Percentiles rank a stretch among this genome's conserved stretches.
phyloP scores from a whole-genome alignment of 768 basidiomycete species.

The Xanthoconium purpureum region DNA sequence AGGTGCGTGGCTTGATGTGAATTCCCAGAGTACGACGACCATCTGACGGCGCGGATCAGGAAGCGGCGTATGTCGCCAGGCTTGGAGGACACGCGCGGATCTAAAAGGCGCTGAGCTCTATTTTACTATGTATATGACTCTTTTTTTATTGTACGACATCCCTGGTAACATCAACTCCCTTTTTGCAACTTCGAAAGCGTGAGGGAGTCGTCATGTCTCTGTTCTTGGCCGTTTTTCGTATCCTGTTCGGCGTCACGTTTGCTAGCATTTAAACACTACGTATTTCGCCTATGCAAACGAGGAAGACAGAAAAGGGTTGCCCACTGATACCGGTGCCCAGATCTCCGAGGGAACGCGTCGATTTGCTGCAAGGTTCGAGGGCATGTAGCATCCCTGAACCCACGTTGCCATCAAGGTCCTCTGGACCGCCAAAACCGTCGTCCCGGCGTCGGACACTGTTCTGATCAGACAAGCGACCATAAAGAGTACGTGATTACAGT shows the following conservation, averaged over 20 bases:
- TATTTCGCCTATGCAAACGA: no score
- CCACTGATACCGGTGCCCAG: no score
- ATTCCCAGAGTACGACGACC: not conserved
- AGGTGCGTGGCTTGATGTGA: constrained; percentile 39
- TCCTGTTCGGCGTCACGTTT: not conserved
- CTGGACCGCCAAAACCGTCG: no score
- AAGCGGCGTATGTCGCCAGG: constrained; percentile 75
- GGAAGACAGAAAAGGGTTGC: no score
- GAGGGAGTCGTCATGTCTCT: not conserved
- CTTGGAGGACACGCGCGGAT: constrained; percentile 62
- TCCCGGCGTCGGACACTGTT: no score
- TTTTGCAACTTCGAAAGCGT: not conserved
- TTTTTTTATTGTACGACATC: constrained; percentile 26
- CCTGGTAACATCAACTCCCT: constrained; percentile 9
- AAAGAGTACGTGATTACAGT: constrained; percentile 19
- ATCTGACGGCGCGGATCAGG: constrained; percentile 34
- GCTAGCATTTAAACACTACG: no score
- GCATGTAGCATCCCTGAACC: not conserved
- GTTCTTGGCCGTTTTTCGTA: not conserved
- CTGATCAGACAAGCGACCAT: not conserved
- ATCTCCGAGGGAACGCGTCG: no score
- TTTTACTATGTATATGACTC: constrained; percentile 27
- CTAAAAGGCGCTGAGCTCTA: constrained; percentile 62
- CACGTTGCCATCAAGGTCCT: not conserved
- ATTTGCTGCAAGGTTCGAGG: no score